These are phyloP conservation scores for Pulveroboletus ravenelii DNA, from an alignment of 768 basidiomycete species.

Conservation along the genomic window DNA sequence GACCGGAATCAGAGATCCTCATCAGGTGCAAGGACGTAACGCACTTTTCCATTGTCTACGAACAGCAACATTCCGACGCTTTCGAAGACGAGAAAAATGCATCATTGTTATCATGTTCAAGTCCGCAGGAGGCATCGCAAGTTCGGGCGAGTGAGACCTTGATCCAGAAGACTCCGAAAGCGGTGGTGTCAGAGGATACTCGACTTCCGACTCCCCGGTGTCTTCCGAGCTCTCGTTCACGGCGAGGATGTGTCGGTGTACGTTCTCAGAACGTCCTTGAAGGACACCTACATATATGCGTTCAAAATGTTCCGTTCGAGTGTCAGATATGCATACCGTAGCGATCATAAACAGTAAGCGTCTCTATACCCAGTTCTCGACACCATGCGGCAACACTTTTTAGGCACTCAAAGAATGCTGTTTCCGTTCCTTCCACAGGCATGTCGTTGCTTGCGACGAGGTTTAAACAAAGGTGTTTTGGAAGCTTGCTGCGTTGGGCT, in stretches of 20 bases:
- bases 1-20: constrained; percentile 9
- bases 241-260: constrained; percentile 36
- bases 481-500: constrained; percentile 52
- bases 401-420: constrained; percentile 49
- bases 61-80: constrained; percentile 24
- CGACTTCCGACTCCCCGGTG: constrained; percentile 50
- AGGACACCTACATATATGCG: constrained; percentile 36
- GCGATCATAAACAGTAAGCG: constrained; percentile 69
- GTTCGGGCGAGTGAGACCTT: constrained; percentile 53
- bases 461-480: constrained; percentile 63
- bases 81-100: constrained; percentile 13
- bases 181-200: constrained; percentile 77
- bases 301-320: constrained; percentile 2
- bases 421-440: constrained; percentile 34
- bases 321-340: constrained; percentile 45
- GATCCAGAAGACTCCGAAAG: constrained; percentile 68
- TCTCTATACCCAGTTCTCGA: constrained; percentile 51
- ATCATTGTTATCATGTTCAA: constrained; percentile 19
- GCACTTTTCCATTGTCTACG: constrained; percentile 21
- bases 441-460: constrained; percentile 45
- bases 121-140: constrained; percentile 3
- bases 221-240: constrained; percentile 24
- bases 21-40: constrained; percentile 5
- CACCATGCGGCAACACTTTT: constrained; percentile 58
- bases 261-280: constrained; percentile 35